Conservation (phyloP, 306 rosid genomes). For the Lathyrus aphaca region DNA sequence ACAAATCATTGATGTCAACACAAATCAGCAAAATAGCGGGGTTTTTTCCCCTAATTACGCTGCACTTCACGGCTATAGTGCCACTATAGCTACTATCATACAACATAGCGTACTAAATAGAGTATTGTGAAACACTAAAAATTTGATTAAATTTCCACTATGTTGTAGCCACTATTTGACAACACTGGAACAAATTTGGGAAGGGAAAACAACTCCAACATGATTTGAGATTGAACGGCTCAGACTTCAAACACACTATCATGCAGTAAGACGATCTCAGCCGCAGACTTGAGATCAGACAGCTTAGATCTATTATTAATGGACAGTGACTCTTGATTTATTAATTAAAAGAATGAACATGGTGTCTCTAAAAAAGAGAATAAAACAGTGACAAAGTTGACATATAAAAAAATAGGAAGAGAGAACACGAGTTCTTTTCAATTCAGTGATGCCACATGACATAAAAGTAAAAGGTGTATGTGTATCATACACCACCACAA, state of each 20-base stretch:
- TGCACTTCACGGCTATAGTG: neutral
- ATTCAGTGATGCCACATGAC: conserved; percentile 29
- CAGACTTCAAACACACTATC: too few relatives aligned
- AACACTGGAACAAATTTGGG: neutral
- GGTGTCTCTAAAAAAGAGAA: neutral
- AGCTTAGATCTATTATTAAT: too few relatives aligned
- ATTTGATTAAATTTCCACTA: neutral
- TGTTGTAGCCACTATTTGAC: neutral
- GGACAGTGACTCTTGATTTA: neutral
- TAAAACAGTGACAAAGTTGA: conserved; percentile 7
- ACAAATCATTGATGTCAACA: neutral
- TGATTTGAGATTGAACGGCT: too few relatives aligned
- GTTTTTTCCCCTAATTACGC: neutral
- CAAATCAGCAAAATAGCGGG: neutral
- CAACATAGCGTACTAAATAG: neutral
- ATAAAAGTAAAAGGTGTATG: conserved; percentile 15
- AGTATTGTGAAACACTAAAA: neutral
- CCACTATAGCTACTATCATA: neutral
- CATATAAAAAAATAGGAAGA: neutral
- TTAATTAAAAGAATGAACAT: conserved; percentile 4
- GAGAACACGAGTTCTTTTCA: conserved; percentile 7
- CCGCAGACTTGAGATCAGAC: too few relatives aligned
- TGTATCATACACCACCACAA: conserved; percentile 5
- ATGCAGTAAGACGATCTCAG: too few relatives aligned
- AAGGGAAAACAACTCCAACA: conserved; percentile 14